phyloP scores from a whole-genome alignment of 2,329 filamentous ascomycete species.

The Paecilomyces formosus region DNA sequence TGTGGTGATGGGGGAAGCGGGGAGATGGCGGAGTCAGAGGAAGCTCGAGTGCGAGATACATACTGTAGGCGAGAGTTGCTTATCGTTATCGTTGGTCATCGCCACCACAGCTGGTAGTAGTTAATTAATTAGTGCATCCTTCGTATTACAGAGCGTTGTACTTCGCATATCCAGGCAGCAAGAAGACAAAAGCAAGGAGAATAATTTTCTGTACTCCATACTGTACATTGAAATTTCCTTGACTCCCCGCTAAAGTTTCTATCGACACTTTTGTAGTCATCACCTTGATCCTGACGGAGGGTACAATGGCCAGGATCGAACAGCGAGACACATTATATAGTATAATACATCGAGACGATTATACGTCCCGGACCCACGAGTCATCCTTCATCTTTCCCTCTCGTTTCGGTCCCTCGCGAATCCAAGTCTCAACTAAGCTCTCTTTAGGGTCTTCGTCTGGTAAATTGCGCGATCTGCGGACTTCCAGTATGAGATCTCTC shows the following conservation, averaged over 20 bases:
- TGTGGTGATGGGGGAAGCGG: background rate
- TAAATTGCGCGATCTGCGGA: constrained; percentile 64
- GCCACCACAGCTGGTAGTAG: background rate
- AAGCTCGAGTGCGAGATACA: background rate
- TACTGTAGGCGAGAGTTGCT: background rate
- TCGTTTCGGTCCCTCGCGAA: constrained; percentile 45
- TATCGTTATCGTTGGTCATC: background rate
- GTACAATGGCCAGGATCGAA: background rate
- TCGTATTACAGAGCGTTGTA: no score
- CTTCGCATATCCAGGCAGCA: background rate
- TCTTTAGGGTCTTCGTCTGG: constrained; percentile 73
- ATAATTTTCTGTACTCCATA: background rate
- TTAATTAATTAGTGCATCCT: no score
- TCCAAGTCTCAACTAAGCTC: constrained; percentile 75
- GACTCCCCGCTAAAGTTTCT: background rate
- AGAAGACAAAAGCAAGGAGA: background rate
- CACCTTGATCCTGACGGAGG: background rate
- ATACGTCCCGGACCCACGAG: constrained; percentile 53
- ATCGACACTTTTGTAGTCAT: background rate
- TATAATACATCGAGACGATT: constrained; percentile 10
- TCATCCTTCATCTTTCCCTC: constrained; percentile 56
- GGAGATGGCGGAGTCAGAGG: background rate
- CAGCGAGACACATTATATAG: background rate
- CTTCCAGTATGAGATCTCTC: constrained; percentile 69
- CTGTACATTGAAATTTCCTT: background rate